phyloP scores from a whole-genome alignment of 306 rosid species.

The Geum urbanum region DNA sequence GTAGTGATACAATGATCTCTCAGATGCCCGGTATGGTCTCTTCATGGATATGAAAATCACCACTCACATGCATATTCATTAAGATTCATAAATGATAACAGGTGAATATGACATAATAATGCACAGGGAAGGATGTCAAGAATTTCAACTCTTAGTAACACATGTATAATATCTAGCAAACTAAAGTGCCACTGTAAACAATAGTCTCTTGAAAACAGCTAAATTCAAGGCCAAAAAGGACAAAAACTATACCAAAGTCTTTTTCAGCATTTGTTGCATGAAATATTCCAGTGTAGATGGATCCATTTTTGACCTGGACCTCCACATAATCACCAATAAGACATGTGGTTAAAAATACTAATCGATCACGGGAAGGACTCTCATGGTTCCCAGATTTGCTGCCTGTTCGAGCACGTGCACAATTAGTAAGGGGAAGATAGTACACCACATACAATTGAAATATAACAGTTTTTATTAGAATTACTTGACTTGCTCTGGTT shows the following conservation, averaged over 20 bases:
- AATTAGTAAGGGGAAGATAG: conserved; percentile 23
- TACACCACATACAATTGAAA: conserved; percentile 4
- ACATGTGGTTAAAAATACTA: conserved; percentile 63
- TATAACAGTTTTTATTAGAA: conserved; percentile 37
- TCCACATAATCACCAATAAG: conserved; percentile 92
- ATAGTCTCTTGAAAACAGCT: not conserved
- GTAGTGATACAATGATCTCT: no score
- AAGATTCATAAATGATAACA: conserved; percentile 43
- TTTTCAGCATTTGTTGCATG: conserved; percentile 69
- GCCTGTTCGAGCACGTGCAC: conserved; percentile 47
- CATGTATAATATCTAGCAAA: not conserved
- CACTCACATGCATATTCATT: conserved; percentile 46
- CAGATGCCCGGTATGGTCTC: no score
- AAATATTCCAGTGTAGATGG: conserved; percentile 84
- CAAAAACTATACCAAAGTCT: conserved; percentile 67
- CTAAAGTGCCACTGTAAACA: not conserved
- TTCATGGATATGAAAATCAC: not conserved
- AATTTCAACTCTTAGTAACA: not conserved
- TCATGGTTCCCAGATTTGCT: conserved; percentile 50
- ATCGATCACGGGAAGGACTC: conserved; percentile 70
- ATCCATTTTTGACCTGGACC: conserved; percentile 88
- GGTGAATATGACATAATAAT: conserved; percentile 16
- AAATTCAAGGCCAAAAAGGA: not conserved
- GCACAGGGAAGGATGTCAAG: not conserved
- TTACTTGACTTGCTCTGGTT: conserved; percentile 49